Evolutionary conservation across 2,329 filamentous ascomycete genomes (phyloP), one percentile per base, ranked within the genome.

Genomic region (Alternaria novae-zelandiae): DNA sequence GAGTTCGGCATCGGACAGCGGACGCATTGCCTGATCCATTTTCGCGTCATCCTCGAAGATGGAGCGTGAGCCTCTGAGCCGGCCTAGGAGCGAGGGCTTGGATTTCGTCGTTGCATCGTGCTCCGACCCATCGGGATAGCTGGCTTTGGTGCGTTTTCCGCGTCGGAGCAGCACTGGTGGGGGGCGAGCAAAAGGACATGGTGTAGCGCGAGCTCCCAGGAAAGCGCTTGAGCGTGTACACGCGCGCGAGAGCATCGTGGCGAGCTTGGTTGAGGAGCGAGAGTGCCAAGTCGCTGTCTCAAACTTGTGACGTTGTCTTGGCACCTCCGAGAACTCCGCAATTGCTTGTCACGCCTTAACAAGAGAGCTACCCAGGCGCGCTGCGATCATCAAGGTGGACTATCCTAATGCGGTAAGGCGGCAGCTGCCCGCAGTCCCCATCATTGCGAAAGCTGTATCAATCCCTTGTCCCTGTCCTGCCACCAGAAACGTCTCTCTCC

Each of bases 321-420:
- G 72, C 73, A 70, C 62, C 41, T 41, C 70, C 69, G 71, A 61
- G 63, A 67, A 66, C 67, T 71, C 69, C 70, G 67, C 69, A 67
- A 60, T 32, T 49, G 25, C 51, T 44, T 15, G 11, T 30, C 15
- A 15, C 32, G 13, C 13, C 32, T 36, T 23, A 15, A 53, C 8
- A 28, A 23, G 17, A 53, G 13, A 36, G 20, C 49, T 25, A 30
- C 20, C 21, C 32, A 17, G 47, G 47, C 47, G 10, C 28, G 20
- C 6, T 23, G n/a, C 17, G 30, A 58, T 58, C 12, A 30, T 44
- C 23, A 43, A 41, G 30, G 45, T 21, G 30, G 26, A 23, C 54
- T 26, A 26, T 30, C 54, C 47, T 11, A n/a, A 53, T 58, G 12
- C n/a, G 54, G 59, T 15, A 61, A 53, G 36, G 54, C 59, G 54